Evolutionary conservation across 2,329 filamentous ascomycete genomes (phyloP), one percentile per base, ranked within the genome.

Genomic region (Aspergillus carbonarius): DNA sequence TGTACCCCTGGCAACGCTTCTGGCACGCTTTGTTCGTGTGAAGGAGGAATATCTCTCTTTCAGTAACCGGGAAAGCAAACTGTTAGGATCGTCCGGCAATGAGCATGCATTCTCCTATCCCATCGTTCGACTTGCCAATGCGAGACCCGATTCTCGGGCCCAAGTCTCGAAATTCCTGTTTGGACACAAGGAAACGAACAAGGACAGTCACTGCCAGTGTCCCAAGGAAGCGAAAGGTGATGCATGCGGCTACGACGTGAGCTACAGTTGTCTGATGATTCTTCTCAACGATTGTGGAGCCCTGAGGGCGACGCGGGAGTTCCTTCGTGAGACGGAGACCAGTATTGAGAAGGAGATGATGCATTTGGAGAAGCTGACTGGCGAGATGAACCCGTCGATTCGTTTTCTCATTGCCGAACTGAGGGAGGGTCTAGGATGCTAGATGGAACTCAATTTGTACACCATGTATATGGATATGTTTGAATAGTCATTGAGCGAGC

Each of bases 251-350:
- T 32, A 10, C 30, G 12, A 15, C 6, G 40, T 54, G 37, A 54
- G 17, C 37, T 30, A 30, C 17, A 30, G 15, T 25, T 30, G 51
- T 30, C 17, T 54, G 37, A 13, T 54, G 27, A 37, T 42, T n/a
- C 17, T 54, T n/a, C 51, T 54, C 2, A 25, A 12, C 2, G 35
- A 54, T 8, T 30, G n/a, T 1, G 51, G 51, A 6, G 51, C 40
- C 17, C 15, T 54, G 23, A 5, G 12, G 6, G 39, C 51, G 1
- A 54, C 51, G 3, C 12, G 51, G 4, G 51, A 54, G 12, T 42
- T 54, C 17, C 37, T 54, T 6, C 51, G 51, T 10, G 51, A 54
- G 9, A 42, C 34, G 18, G 56, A 64, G 12, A 59, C 53, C 15
- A 35, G 44, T 17, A 50, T 57, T 6, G 49, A 47, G 15, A 30